Evolutionary conservation across 352 stramenopile species (phyloP).

Genomic region (Phytophthora megakarya): DNA sequence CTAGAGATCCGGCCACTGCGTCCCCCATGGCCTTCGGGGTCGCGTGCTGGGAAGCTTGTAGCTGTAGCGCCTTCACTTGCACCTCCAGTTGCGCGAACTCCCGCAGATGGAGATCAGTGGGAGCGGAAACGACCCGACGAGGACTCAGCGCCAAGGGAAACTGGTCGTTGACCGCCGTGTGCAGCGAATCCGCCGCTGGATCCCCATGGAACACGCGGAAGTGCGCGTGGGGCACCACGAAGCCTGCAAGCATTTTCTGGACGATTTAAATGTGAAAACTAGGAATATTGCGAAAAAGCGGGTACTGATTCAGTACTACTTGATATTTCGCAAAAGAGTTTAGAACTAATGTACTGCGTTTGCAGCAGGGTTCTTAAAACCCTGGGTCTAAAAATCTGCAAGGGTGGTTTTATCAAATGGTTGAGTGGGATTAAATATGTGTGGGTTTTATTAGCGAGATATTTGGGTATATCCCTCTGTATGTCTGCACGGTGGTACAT

Average conservation of each 20-base stretch:
- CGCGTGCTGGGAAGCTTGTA: slow-evolving; percentile 32
- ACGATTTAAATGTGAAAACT: no score
- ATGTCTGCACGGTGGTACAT: no score
- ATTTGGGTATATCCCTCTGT: no score
- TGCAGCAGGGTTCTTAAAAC: no score
- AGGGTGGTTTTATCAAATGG: no score
- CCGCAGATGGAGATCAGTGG: slow-evolving; percentile 57
- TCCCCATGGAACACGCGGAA: slow-evolving; percentile 65
- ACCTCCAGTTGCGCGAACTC: slow-evolving; percentile 66
- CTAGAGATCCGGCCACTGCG: slow-evolving; percentile 37
- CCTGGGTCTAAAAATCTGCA: no score
- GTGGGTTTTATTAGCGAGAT: no score
- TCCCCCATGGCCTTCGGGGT: slow-evolving; percentile 1
- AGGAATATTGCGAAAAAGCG: no score
- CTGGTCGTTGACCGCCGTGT: slow-evolving; percentile 36
- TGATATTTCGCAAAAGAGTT: no score
- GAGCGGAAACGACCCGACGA: slow-evolving; percentile 8
- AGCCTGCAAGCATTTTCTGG: slow-evolving; percentile 56
- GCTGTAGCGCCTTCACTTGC: slow-evolving; percentile 57
- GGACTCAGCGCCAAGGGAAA: slow-evolving; percentile 30
- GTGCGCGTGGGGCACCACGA: slow-evolving; percentile 51
- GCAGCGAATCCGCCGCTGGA: slow-evolving; percentile 40
- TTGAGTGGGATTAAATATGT: no score
- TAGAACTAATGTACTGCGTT: no score
- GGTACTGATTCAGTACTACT: no score